phyloP scores from a whole-genome alignment of 306 rosid genomes.

The Ochetophila trinervis region DNA sequence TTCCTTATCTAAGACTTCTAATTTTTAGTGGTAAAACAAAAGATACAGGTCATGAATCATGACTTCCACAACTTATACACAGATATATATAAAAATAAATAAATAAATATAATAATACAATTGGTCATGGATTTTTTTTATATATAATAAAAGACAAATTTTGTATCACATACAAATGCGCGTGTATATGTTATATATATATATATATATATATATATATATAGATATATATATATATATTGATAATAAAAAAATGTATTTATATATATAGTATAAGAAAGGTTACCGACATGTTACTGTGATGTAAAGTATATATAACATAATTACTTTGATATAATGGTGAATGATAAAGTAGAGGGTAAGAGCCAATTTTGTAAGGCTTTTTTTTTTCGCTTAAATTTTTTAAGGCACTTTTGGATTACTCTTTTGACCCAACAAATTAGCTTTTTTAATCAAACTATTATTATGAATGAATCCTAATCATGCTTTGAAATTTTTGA shows the following conservation, averaged over 20 bases:
- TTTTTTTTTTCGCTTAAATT: too few species aligned
- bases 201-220: too few species aligned
- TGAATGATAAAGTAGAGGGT: constrained; percentile 10
- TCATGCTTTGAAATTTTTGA: constrained; percentile 18
- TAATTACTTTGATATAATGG: background rate
- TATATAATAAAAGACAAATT: background rate
- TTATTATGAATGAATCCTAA: background rate
- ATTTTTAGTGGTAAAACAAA: too few species aligned
- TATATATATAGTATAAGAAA: background rate
- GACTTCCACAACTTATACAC: too few species aligned
- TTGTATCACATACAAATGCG: background rate
- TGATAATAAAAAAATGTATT: too few species aligned
- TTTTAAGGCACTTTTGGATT: constrained; percentile 18
- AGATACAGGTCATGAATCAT: too few species aligned
- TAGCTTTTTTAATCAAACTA: background rate
- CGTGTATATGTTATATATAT: background rate
- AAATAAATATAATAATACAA: too few species aligned
- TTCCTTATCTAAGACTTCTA: too few species aligned
- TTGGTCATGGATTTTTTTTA: background rate
- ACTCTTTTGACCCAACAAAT: constrained; percentile 13
- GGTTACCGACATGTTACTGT: constrained; percentile 2
- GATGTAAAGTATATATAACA: constrained; percentile 5
- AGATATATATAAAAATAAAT: too few species aligned
- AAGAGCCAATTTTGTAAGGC: too few species aligned
- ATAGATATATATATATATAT: background rate